A percentile compares a stretch with the other conserved stretches of the same genome.
These are phyloP conservation scores for Hyaloperonospora brassicae DNA, from an alignment of 352 stramenopile genomes.

Conservation along the genomic window DNA sequence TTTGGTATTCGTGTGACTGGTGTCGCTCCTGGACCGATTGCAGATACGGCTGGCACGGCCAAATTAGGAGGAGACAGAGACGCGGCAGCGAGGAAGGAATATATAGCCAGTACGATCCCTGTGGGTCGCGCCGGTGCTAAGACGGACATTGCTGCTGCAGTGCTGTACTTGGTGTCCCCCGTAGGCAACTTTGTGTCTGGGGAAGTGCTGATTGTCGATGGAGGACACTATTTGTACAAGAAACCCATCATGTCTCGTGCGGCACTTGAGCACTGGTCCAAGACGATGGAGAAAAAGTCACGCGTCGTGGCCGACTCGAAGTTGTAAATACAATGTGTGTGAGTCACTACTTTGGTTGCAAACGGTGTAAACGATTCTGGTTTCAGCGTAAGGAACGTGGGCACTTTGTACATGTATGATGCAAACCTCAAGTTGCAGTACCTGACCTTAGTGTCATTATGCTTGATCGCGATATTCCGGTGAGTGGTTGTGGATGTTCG, in stretches of 20 bases:
- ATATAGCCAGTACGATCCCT: constrained; percentile 45
- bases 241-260: constrained; percentile 60
- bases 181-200: constrained; percentile 77
- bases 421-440: too few relatives aligned
- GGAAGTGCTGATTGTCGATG: constrained; percentile 79
- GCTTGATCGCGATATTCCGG: too few relatives aligned
- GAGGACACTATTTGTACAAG: constrained; percentile 76
- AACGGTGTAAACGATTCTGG: too few relatives aligned
- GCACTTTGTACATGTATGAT: too few relatives aligned
- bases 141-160: constrained; percentile 69
- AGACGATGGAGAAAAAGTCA: constrained; percentile 68
- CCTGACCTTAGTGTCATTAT: too few relatives aligned
- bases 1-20: constrained; percentile 90
- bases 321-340: constrained; percentile 22
- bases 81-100: constrained; percentile 33
- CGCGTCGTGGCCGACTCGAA: constrained; percentile 33
- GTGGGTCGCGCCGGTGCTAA: constrained; percentile 76
- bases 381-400: too few relatives aligned
- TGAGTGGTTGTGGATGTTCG: too few relatives aligned
- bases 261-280: constrained; percentile 66
- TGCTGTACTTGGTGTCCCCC: constrained; percentile 78
- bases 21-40: constrained; percentile 93
- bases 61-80: constrained; percentile 83
- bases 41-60: constrained; percentile 88
- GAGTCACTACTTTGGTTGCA: too few relatives aligned